Evolutionary conservation across 306 rosid species (phyloP).

Genomic region (Malus orientalis): DNA sequence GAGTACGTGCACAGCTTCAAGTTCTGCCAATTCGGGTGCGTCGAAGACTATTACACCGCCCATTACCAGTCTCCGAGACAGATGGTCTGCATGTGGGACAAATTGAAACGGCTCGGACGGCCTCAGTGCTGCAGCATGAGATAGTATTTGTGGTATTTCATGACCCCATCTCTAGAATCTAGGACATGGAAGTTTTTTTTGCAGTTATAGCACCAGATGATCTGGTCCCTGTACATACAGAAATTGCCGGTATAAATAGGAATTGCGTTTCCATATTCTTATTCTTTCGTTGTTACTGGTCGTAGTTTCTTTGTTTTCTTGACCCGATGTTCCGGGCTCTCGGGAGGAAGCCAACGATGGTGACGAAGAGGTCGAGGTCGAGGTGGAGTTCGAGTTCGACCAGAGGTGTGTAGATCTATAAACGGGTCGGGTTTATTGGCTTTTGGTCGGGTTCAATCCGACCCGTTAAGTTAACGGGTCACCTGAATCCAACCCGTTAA

Average conservation of each 20-base stretch:
- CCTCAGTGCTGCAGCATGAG: conserved; percentile 89
- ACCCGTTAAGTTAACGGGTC: too few relatives aligned
- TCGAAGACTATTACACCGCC: conserved; percentile 68
- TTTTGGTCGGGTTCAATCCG: too few relatives aligned
- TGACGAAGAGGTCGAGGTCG: background rate
- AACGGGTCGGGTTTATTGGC: too few relatives aligned
- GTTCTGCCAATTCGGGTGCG: conserved; percentile 84
- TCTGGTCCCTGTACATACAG: conserved; percentile 2
- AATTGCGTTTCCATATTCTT: background rate
- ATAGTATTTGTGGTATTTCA: conserved; percentile 29
- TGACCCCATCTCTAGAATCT: conserved; percentile 5
- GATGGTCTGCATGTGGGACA: conserved; percentile 78
- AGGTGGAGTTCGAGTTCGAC: background rate
- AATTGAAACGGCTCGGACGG: conserved; percentile 31
- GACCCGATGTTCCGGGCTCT: background rate
- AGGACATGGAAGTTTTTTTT: conserved; percentile 39
- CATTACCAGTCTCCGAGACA: conserved; percentile 95
- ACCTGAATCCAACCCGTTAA: too few relatives aligned
- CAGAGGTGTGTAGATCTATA: background rate
- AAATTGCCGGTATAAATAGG: background rate
- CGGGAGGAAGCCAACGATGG: background rate
- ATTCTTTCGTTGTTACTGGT: background rate
- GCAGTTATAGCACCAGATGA: conserved; percentile 36
- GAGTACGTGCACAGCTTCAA: conserved; percentile 55
- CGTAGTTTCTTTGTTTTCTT: background rate